These are phyloP conservation scores for Aeschynomene evenia DNA, from an alignment of 306 rosid genomes.

Conservation along the genomic window DNA sequence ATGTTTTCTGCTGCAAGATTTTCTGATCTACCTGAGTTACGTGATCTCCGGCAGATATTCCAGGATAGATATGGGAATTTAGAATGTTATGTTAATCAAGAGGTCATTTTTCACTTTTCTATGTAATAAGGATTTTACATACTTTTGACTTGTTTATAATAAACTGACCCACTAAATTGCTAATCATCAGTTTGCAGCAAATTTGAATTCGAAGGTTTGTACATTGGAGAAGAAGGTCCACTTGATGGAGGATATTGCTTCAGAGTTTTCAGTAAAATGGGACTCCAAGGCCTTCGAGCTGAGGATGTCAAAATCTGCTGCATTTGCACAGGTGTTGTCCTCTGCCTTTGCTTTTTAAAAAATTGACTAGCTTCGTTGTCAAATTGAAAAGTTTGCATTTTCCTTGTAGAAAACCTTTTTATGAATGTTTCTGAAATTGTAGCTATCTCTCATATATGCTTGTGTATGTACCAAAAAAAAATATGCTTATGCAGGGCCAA, in stretches of 20 bases:
- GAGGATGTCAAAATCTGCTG: conserved; percentile 68
- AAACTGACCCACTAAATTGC: conserved; percentile 36
- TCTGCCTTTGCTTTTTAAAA: conserved; percentile 15
- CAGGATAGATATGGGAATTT: conserved; percentile 70
- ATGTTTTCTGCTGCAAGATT: conserved; percentile 91
- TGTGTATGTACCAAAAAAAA: not conserved
- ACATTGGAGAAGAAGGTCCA: conserved; percentile 73
- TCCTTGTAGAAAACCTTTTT: not conserved
- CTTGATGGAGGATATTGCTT: conserved; percentile 72
- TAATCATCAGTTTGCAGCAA: conserved; percentile 66
- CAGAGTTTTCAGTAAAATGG: conserved; percentile 81
- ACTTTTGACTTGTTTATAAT: conserved; percentile 13
- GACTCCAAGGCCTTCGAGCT: conserved; percentile 75
- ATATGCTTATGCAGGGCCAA: conserved; percentile 54
- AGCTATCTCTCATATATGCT: conserved; percentile 12
- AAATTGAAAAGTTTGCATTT: not conserved
- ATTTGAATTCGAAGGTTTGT: conserved; percentile 60
- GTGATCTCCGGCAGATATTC: conserved; percentile 79
- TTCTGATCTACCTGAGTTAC: conserved; percentile 96
- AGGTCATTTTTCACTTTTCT: conserved; percentile 40
- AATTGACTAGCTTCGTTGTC: not conserved
- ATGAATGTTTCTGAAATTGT: conserved; percentile 7
- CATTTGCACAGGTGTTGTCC: conserved; percentile 50
- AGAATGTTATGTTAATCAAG: conserved; percentile 63
- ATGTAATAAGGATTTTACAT: conserved; percentile 7